Conservation (phyloP, 2,329 filamentous ascomycete genomes). For the Aspergillus hortae region DNA sequence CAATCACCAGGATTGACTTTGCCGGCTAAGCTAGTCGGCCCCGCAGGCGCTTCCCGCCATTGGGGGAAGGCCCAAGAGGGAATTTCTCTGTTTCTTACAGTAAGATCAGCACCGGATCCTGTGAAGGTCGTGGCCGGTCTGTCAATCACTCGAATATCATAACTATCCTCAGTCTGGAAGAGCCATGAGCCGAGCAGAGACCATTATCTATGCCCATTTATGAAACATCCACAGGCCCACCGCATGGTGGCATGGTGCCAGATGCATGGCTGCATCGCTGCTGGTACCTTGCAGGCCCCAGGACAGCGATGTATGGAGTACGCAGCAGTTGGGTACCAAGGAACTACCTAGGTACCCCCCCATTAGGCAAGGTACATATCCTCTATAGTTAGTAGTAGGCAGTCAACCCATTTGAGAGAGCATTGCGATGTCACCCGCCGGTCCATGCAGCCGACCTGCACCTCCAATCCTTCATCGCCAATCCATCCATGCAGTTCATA, state of each 20-base stretch:
- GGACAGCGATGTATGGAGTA: too few species aligned
- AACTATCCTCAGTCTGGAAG: too few species aligned
- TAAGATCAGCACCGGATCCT: constrained; percentile 10
- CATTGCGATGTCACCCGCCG: not conserved
- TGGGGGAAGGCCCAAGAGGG: constrained; percentile 10
- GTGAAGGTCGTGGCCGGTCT: not conserved
- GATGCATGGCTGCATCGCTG: constrained; percentile 1
- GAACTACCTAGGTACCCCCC: too few species aligned
- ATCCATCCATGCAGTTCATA: not conserved
- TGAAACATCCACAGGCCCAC: not conserved
- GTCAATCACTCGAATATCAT: constrained; percentile 3
- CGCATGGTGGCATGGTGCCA: constrained; percentile 12
- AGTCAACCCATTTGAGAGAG: not conserved
- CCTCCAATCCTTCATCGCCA: not conserved
- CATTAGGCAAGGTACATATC: too few species aligned
- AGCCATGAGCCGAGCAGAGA: too few species aligned
- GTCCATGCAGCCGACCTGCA: not conserved
- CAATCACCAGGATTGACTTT: constrained; percentile 19
- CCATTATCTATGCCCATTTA: too few species aligned
- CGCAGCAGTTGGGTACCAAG: too few species aligned
- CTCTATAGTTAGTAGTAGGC: not conserved
- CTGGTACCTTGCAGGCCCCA: constrained; percentile 1
- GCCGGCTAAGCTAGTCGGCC: constrained; percentile 20
- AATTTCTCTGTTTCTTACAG: constrained; percentile 5
- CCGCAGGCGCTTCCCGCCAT: constrained; percentile 21